phyloP scores from a whole-genome alignment of 2,329 filamentous ascomycete species.

The Talaromyces pinophilus region DNA sequence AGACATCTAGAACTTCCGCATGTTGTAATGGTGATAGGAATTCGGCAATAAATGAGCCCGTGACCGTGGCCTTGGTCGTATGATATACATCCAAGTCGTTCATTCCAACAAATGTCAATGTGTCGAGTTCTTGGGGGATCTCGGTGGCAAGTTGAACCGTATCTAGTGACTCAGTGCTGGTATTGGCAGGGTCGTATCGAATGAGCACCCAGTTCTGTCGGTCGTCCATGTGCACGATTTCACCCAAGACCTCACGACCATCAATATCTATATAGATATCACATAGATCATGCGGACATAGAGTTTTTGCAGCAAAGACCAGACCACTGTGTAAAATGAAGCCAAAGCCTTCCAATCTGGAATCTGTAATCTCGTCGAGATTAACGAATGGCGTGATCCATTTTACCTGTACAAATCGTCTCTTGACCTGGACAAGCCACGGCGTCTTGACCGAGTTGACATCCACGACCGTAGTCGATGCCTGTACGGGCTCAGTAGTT shows the following conservation, averaged over 20 bases:
- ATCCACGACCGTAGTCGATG: not conserved
- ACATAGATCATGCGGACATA: constrained; percentile 16
- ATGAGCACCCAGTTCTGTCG: constrained; percentile 19
- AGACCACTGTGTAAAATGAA: constrained; percentile 12
- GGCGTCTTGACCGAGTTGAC: not conserved
- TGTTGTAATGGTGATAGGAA: constrained; percentile 7
- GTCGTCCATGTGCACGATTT: constrained; percentile 13
- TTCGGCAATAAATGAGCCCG: constrained; percentile 14
- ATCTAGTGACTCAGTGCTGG: constrained; percentile 13
- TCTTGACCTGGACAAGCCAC: constrained; percentile 12
- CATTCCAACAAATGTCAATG: constrained; percentile 17
- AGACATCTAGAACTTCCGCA: constrained; percentile 17
- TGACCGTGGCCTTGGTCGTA: constrained; percentile 9
- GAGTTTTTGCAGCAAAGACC: not conserved
- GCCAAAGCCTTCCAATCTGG: constrained; percentile 8
- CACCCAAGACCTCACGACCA: constrained; percentile 17
- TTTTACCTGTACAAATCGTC: constrained; percentile 19
- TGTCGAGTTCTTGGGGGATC: constrained; percentile 11
- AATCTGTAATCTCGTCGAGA: constrained; percentile 12
- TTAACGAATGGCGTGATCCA: constrained; percentile 15
- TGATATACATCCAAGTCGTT: not conserved
- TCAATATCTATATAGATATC: constrained; percentile 20
- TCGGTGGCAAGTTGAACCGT: constrained; percentile 5
- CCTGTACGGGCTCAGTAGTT: not conserved
- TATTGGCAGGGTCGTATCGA: constrained; percentile 12